Percentiles rank a stretch among this genome's conserved stretches.
phyloP scores from a whole-genome alignment of 495 filamentous ascomycete genomes.

The Chaetomium cochliodes region DNA sequence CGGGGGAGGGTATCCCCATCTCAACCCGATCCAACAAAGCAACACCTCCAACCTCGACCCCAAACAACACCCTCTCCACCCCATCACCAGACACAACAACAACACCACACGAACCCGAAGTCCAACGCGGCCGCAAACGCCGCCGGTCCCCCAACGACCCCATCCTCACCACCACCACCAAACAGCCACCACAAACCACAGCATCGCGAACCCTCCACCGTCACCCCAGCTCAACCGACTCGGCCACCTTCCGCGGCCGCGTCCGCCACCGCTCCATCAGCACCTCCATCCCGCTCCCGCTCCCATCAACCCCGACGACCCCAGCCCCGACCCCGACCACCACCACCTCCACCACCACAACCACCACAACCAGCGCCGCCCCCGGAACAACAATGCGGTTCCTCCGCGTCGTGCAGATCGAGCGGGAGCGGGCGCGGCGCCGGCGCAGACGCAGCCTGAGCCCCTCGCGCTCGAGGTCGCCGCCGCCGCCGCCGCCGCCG shows the following conservation, averaged over 20 bases:
- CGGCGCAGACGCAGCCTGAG: conserved; percentile 24
- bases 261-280: conserved; percentile 41
- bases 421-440: background rate
- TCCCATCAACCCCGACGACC: background rate
- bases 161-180: conserved; percentile 5
- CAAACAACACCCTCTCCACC: background rate
- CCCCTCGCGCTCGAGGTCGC: conserved; percentile 24
- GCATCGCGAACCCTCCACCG: conserved; percentile 16
- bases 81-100: background rate
- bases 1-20: background rate
- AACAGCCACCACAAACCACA: background rate
- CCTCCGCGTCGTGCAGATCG: conserved; percentile 5
- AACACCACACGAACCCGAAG: background rate
- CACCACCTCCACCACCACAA: background rate
- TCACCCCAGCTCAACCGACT: conserved; percentile 35
- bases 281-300: background rate
- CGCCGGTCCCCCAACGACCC: background rate
- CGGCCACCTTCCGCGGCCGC: conserved; percentile 42
- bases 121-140: conserved; percentile 19
- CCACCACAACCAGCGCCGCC: background rate
- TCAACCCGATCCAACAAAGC: background rate
- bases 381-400: conserved; percentile 6
- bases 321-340: background rate
- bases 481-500: too few relatives aligned
- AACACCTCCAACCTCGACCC: background rate